A percentile compares a stretch with the other conserved stretches of the same genome.
Evolutionary conservation across 2,329 filamentous ascomycete species (phyloP).

Genomic region (Gnomoniopsis smithogilvyi): DNA sequence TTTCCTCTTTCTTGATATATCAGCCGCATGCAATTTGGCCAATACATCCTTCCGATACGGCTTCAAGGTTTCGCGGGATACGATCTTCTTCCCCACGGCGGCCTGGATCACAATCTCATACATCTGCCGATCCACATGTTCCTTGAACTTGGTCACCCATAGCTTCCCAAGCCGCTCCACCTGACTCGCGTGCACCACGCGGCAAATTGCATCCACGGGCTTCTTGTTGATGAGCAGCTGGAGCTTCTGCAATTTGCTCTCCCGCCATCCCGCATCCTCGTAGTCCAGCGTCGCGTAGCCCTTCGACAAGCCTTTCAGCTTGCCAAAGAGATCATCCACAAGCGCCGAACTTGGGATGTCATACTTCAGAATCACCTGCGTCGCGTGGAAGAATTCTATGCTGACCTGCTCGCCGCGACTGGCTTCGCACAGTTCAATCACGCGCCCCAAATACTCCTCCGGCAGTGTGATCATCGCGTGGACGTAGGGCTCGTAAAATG

Average conservation of each 20-base stretch:
- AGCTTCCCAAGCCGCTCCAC: slow-evolving; percentile 74
- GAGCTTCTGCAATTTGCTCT: slow-evolving; percentile 79
- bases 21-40: slow-evolving; percentile 87
- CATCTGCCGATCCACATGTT: slow-evolving; percentile 95
- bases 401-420: slow-evolving; percentile 86
- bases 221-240: slow-evolving; percentile 91
- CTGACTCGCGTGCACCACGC: slow-evolving; percentile 81
- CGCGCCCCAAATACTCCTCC: slow-evolving; percentile 88
- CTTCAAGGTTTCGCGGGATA: slow-evolving; percentile 93
- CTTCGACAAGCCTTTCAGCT: slow-evolving; percentile 89
- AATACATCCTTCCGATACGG: slow-evolving; percentile 95
- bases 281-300: slow-evolving; percentile 97
- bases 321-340: slow-evolving; percentile 96
- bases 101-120: slow-evolving; percentile 95
- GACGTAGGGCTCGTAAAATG: slow-evolving; percentile 63
- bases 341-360: slow-evolving; percentile 83
- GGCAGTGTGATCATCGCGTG: slow-evolving; percentile 84
- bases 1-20: slow-evolving; percentile 79
- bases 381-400: slow-evolving; percentile 85
- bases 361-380: slow-evolving; percentile 93
- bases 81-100: slow-evolving; percentile 73
- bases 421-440: slow-evolving; percentile 90
- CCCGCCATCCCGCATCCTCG: slow-evolving; percentile 86
- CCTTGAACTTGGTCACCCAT: slow-evolving; percentile 96
- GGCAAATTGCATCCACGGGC: slow-evolving; percentile 91